Base-by-base conservation (phyloP, 2,329 filamentous ascomycete genomes). In the Cladobotryum mycophilum region DNA sequence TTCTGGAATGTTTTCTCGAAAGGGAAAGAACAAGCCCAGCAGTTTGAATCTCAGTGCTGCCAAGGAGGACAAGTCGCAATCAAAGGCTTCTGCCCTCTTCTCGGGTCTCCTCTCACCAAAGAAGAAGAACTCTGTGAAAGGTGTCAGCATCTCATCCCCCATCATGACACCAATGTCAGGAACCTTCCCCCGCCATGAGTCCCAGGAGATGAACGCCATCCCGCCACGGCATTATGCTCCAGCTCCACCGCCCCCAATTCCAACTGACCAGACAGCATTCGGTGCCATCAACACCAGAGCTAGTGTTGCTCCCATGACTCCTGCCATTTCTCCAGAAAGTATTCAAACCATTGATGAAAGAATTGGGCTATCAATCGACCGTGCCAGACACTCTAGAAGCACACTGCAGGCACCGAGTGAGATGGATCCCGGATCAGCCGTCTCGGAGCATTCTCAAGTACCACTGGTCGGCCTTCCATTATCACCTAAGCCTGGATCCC, bases 101-200 rank as follows among this genome's bases (percentile, higher is more conserved):
- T 81, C 80, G 3, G 76, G 76, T n/a, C 72, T 85, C 51, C 78
- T 77, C 56, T 85, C 82, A 15, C 81, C 82, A 5, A 73, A 71
- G 55, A 78, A 74, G 67, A 78, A 74, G 67, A 79, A 73, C 66
- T 65, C 75, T 54, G 65, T 70, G 47, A 76, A 73, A 60, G 76
- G 70, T 17, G 65, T 85, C 55, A 76, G 64, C 61, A 85, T 85
- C 58, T 85, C 82, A 12, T 82, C 81, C 1, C 82, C 82, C 46
- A 81, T 85, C 58, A 78, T 82, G 72, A 85, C 81, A 8, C 81
- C 82, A 13, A 76, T 78, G 68, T 80, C 81, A 2, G 75, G 70
- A 3, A 80, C 76, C 2, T 85, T 84, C 56, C 76, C 79, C 2
- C 71, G 73, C n/a, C 66, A 73, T 13, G 74, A 78, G 45, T 70